Percentiles rank a stretch among this genome's conserved stretches.
Conservation (phyloP, 352 stramenopile genomes). For the Phytophthora vignae region DNA sequence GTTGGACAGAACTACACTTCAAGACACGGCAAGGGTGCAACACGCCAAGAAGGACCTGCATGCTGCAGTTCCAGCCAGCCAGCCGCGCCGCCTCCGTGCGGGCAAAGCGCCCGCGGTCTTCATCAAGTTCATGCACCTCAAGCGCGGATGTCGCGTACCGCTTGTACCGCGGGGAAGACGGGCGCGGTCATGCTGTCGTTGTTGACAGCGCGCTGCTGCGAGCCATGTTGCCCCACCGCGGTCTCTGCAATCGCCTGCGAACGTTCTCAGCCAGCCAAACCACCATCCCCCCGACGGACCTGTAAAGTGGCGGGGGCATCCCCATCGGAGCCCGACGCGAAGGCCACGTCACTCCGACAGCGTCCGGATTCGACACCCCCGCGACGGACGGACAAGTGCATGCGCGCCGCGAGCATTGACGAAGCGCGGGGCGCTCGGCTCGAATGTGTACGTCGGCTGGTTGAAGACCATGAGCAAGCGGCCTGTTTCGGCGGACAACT, state of each 20-base stretch:
- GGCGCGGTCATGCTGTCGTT: slow-evolving; percentile 19
- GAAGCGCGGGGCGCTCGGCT: not conserved
- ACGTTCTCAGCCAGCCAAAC: slow-evolving; percentile 4
- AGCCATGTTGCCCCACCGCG: not conserved
- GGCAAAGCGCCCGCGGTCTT: slow-evolving; percentile 32
- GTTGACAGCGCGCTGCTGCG: not conserved
- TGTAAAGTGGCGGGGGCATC: not conserved
- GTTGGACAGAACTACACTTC: not conserved
- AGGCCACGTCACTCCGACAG: not conserved
- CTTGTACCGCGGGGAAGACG: slow-evolving; percentile 26
- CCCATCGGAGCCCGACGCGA: not conserved
- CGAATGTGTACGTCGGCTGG: not conserved
- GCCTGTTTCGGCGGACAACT: not conserved
- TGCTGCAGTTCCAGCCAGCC: too few species aligned
- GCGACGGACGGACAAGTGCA: not conserved
- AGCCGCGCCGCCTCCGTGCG: not conserved
- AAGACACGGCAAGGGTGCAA: slow-evolving; percentile 4
- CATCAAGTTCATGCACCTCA: not conserved
- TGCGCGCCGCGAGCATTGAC: not conserved
- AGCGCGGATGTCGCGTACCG: slow-evolving; percentile 27
- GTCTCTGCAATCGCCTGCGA: slow-evolving; percentile 1
- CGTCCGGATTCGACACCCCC: slow-evolving; percentile 1
- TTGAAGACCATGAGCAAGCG: slow-evolving; percentile 4
- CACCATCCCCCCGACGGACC: not conserved
- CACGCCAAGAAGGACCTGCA: not conserved